Evolutionary conservation across 164 flowering plant genomes (phyloP).

Genomic region (Vitis cinerea): DNA sequence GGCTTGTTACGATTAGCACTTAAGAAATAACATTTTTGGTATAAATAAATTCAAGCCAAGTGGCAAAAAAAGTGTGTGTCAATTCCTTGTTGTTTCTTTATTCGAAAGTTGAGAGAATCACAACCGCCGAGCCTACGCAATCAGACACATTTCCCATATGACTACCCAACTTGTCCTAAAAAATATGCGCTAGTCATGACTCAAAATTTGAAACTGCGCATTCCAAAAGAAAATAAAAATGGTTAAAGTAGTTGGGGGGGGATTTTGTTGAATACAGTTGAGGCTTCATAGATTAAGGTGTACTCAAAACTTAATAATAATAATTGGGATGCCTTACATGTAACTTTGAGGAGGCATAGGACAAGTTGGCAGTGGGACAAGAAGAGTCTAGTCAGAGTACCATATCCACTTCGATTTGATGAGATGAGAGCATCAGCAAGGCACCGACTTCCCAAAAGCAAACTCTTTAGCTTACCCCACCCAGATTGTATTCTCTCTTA

Average conservation of each 20-base stretch:
- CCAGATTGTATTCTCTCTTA: neutral
- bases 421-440: slow-evolving; percentile 5
- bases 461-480: slow-evolving; percentile 13
- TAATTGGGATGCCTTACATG: neutral
- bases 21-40: neutral
- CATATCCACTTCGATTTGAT: slow-evolving; percentile 10
- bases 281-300: too few relatives aligned
- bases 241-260: neutral
- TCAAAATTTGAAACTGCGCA: neutral
- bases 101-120: neutral
- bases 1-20: neutral
- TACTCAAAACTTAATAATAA: neutral
- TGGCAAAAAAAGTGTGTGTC: neutral
- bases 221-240: neutral
- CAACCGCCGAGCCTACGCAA: neutral
- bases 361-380: slow-evolving; percentile 12
- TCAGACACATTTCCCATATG: neutral
- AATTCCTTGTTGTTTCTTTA: neutral
- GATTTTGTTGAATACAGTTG: too few relatives aligned
- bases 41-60: neutral
- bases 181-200: neutral
- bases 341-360: neutral
- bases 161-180: neutral
- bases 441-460: slow-evolving; percentile 21
- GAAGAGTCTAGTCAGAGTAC: slow-evolving; percentile 14